Evolutionary conservation across 495 filamentous ascomycete species (phyloP), one percentile per base, ranked within the genome.

Genomic region (Paragyromitra xinjiangensis): DNA sequence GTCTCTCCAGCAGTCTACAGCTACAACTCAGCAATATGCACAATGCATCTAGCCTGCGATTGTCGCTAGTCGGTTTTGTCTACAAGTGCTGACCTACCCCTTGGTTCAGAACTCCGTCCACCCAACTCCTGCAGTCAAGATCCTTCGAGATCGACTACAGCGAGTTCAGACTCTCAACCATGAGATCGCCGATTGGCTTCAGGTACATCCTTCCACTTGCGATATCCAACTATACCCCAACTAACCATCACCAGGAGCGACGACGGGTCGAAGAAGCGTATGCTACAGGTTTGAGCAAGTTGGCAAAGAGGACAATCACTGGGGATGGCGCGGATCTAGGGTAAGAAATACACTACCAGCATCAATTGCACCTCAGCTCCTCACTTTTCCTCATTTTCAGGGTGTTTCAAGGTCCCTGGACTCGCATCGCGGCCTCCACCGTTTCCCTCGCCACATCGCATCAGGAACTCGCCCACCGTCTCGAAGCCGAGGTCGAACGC

Each of bases 141-240:
- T 94, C 40, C 87, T 99, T 68, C 91, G 91, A 82, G 94, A 98
- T 82, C 93, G 96, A 78, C 88, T 98, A 81, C 92, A 92, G 83
- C 87, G 93, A 82, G 95, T 97, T 81, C 89, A 90, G 72, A 92
- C 90, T 82, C 86, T 97, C 87, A 97, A 99, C 85, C 83, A 86
- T 77, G 93, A 97, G 83, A 93, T 99, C 80, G 95, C 95, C 79
- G 94, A 98, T 84, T 99, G 94, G 92, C 87, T 99, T 65, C 93
- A 95, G 90, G 95, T 98, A 91, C 73, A 85, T 61, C 55, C 50
- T 16, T 24, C 53, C 40, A 26, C 69, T 37, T n/a, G 37, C 44
- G 45, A 80, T 64, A 26, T 63, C 53, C 51, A 63, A 26, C 64
- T 3, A 4, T 51, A 19, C 73, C 37, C 34, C 39, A 61, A 22